phyloP scores from a whole-genome alignment of 2,329 filamentous ascomycete species.

The Teratosphaeria destructans region DNA sequence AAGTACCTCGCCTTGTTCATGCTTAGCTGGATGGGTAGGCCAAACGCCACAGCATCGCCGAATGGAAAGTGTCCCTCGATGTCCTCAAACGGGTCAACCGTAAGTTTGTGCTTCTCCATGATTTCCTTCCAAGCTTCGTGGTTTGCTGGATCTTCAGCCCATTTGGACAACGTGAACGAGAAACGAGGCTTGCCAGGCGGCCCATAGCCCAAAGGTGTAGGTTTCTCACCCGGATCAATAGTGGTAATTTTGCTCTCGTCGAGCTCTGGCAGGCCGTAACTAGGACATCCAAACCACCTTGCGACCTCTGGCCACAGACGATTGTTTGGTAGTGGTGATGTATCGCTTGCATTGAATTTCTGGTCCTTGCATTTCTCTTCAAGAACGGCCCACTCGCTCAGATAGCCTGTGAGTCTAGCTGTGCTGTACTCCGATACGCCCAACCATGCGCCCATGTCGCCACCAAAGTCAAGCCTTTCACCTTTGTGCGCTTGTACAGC shows the following conservation, averaged over 20 bases:
- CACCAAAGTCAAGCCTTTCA: slow-evolving; percentile 34
- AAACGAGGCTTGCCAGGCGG: slow-evolving; percentile 30
- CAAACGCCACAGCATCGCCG: slow-evolving; percentile 31
- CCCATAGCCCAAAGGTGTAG: slow-evolving; percentile 31
- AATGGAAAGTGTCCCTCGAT: slow-evolving; percentile 38
- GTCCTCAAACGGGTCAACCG: slow-evolving; percentile 33
- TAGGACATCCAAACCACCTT: slow-evolving; percentile 29
- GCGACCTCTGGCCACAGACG: slow-evolving; percentile 40
- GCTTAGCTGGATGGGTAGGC: slow-evolving; percentile 17
- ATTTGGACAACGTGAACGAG: slow-evolving; percentile 34
- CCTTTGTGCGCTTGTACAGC: slow-evolving; percentile 35
- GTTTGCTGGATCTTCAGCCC: slow-evolving; percentile 37
- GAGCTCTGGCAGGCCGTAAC: slow-evolving; percentile 19
- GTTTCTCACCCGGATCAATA: slow-evolving; percentile 10
- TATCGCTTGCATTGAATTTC: slow-evolving; percentile 37
- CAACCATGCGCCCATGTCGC: slow-evolving; percentile 37
- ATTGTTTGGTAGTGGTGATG: slow-evolving; percentile 36
- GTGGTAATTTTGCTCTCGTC: slow-evolving; percentile 19
- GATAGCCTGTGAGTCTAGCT: slow-evolving; percentile 39
- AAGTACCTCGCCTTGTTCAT: slow-evolving; percentile 38
- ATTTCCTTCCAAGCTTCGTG: slow-evolving; percentile 38
- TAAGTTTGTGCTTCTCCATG: slow-evolving; percentile 31
- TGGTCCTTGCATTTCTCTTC: slow-evolving; percentile 32
- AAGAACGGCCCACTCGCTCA: slow-evolving; percentile 42
- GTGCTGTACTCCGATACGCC: slow-evolving; percentile 31